A percentile compares a stretch with the other conserved stretches of the same genome.
These are phyloP conservation scores for Zizania latifolia DNA, from an alignment of 176 grass and related monocot genomes.

Conservation along the genomic window DNA sequence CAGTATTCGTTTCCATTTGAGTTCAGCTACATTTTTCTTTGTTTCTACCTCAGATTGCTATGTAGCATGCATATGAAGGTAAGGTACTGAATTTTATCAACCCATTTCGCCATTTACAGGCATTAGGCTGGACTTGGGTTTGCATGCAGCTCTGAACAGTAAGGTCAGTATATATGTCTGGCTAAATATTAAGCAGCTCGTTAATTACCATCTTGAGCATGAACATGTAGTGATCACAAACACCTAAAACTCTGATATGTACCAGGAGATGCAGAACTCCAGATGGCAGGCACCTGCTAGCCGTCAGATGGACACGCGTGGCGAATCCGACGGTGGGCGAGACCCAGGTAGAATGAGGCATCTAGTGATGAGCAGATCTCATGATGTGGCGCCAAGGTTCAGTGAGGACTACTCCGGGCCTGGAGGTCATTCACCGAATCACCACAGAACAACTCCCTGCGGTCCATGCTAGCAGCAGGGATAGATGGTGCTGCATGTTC, in stretches of 20 bases:
- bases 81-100: not conserved
- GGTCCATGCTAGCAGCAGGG: constrained; percentile 10
- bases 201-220: not conserved
- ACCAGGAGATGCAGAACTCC: not conserved
- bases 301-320: not conserved
- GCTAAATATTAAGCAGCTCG: not conserved
- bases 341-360: not conserved
- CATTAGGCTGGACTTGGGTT: not conserved
- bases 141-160: not conserved
- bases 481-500: too few species aligned
- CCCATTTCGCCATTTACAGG: not conserved
- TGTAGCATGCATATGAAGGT: not conserved
- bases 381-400: not conserved
- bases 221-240: not conserved
- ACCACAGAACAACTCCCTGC: constrained; percentile 28
- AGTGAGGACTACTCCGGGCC: constrained; percentile 27
- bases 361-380: not conserved
- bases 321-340: not conserved
- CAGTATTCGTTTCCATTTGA: not conserved
- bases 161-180: not conserved
- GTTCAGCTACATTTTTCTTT: not conserved
- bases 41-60: not conserved
- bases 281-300: not conserved
- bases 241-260: not conserved
- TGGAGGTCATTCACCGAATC: constrained; percentile 35